These are phyloP conservation scores for Amanita inopinata DNA, from an alignment of 768 basidiomycete species.

Conservation along the genomic window DNA sequence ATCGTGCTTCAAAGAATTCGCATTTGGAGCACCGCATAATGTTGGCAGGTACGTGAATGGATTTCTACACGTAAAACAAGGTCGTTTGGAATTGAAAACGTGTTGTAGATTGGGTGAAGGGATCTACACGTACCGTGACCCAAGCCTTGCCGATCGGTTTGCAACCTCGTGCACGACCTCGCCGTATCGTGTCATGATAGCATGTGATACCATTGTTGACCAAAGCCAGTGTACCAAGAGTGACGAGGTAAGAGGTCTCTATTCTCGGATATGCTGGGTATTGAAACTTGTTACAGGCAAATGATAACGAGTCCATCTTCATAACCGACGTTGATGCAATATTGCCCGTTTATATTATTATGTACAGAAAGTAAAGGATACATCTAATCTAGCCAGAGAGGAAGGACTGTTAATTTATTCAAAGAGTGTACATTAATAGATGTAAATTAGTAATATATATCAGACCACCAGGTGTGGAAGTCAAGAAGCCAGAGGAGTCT, in stretches of 20 bases:
- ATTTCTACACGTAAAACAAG: not conserved
- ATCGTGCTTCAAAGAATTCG: conserved; percentile 46
- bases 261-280: not conserved
- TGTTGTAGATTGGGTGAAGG: conserved; percentile 46
- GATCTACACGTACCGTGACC: conserved; percentile 53
- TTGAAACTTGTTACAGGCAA: conserved; percentile 22
- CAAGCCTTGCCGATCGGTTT: conserved; percentile 44
- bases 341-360: conserved; percentile 46
- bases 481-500: conserved; percentile 37
- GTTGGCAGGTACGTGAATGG: conserved; percentile 38
- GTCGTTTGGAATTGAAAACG: conserved; percentile 7
- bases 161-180: conserved; percentile 62
- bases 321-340: conserved; percentile 46
- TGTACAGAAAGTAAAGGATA: conserved; percentile 36
- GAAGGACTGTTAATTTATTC: conserved; percentile 9
- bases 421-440: conserved; percentile 3
- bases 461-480: not conserved
- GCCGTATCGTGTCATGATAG: conserved; percentile 57
- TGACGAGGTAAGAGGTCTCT: conserved; percentile 19
- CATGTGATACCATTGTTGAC: conserved; percentile 43
- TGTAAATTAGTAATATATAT: not conserved
- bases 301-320: conserved; percentile 42
- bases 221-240: conserved; percentile 19
- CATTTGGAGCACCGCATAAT: conserved; percentile 43
- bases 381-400: conserved; percentile 4